Evolutionary conservation across 2,329 filamentous ascomycete genomes (phyloP), one percentile per base, ranked within the genome.

Genomic region (Penicillium sp.): DNA sequence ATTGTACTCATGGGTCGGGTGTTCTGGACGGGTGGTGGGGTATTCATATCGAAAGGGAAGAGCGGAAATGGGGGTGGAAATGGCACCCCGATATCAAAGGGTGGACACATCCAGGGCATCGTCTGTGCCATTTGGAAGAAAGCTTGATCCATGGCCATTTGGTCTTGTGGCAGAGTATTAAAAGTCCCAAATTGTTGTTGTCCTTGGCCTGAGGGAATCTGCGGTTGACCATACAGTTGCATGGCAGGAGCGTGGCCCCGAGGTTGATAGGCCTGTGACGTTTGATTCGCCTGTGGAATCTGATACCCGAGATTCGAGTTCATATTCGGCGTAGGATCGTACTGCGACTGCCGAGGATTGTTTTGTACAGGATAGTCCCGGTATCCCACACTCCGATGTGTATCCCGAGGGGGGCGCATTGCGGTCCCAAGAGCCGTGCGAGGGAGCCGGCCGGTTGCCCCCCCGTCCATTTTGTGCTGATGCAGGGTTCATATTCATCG

Each of bases 1-100:
- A 56, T 53, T 17, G 63, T 60, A 22, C 60, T 65, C 61, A 64
- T 63, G 8, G 41, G 53, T 14, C 58, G 58, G 12, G 37, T 33
- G 11, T 22, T 42, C 41, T 59, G 60, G n/a, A 59, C 49, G 11
- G 57, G 45, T 14, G 55, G 25, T 49, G 59, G 45, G 19, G 53
- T 26, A 25, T 44, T 50, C 48, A 43, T 44, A 31, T 50, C 48
- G 17, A 59, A 50, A 3, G 61, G 56, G 33, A 57, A 46, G 44
- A 60, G 55, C 2, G 56, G 53, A 9, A 61, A 60, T 9, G 48
- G 36, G 8, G 47, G n/a, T 10, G 38, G 28, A 2, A 52, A 25
- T 6, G 44, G 25, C 12, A 50, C 19, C 11, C 43, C 50, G 16
- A 51, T 33, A 35, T 45, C 40, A 26, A 50, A 38, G 22, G 35